Evolutionary conservation across 108 stramenopile species (phyloP).

Genomic region (Skeletonema costatum): DNA sequence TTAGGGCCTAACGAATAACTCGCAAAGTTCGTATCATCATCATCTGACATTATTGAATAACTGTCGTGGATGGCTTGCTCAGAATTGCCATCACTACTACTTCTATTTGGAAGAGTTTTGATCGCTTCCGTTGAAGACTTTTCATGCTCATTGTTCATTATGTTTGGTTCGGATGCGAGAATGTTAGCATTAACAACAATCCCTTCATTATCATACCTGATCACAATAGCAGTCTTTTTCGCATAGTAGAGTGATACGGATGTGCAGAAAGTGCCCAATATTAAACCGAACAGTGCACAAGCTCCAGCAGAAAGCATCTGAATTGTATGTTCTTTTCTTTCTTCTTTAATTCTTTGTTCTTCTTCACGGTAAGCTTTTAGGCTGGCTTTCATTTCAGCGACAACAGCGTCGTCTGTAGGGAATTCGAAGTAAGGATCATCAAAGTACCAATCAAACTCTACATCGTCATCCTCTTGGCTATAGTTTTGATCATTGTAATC

Average conservation of each 20-base stretch:
- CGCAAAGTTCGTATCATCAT: neutral
- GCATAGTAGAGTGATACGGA: constrained; percentile 10
- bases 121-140: constrained; percentile 2
- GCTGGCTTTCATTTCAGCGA: neutral
- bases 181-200: constrained; percentile 7
- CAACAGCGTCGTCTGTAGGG: neutral
- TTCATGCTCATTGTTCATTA: neutral
- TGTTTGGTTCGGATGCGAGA: constrained; percentile 11
- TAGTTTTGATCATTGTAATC: neutral
- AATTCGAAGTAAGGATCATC: neutral
- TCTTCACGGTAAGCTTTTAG: constrained; percentile 1
- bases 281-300: neutral
- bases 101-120: constrained; percentile 1
- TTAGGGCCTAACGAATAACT: neutral
- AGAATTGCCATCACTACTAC: neutral
- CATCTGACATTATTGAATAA: neutral
- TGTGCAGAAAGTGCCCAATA: constrained; percentile 2
- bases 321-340: neutral
- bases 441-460: neutral
- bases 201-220: constrained; percentile 5
- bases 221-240: constrained; percentile 8
- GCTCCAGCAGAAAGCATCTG: neutral
- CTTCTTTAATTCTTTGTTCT: neutral
- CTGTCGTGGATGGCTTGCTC: neutral
- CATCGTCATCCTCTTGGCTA: neutral